Base-by-base conservation (phyloP, 805 yeast species). In the Yamadazyma sp. region DNA sequence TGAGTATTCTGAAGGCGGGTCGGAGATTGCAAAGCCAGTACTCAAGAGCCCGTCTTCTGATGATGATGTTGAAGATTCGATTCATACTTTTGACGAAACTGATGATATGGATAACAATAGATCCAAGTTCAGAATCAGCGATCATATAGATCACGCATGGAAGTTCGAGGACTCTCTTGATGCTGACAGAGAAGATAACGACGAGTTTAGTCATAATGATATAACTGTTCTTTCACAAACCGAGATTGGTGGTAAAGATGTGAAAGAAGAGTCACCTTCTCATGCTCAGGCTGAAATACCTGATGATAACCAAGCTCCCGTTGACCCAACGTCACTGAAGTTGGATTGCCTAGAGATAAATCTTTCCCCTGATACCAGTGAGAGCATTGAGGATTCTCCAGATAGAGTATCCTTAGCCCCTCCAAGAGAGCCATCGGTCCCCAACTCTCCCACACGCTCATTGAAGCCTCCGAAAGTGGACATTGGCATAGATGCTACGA, bases 101-200 rank as follows among this genome's bases (percentile, higher is more conserved):
- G 23, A 24, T 17, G 29, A 14, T 5, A 18, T n/a, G 10, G 28
- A 24, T 15, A 29, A 28, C 5, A 23, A 32, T 14, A 32, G 24
- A n/a, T 25, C 32, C 3, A 20, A 28, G 23, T 37, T 46, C 28
- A 37, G 39, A 31, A 48, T 63, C 16, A 39, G 60, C 25, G 60
- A 57, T 41, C 62, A 62, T 31, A 52, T 60, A 37, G 67, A 62
- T 36, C 49, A 58, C 22, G 63, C 57, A 21, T 63, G 69, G 69
- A 62, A 60, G 44, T 53, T 58, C 27, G 68, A 63, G 36, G 62
- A 62, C 37, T 62, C 68, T 32, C 53, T 62, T 32, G 70, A 64
- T 46, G 70, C 69, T 9, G 70, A 64, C 33, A 47, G 54, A 29
- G 70, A 64, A 45, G 70, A 64, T 37, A 64, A 64, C 42, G 64